Evolutionary conservation across 495 filamentous ascomycete species (phyloP), one percentile per base, ranked within the genome.

Genomic region (Neurospora sp.): DNA sequence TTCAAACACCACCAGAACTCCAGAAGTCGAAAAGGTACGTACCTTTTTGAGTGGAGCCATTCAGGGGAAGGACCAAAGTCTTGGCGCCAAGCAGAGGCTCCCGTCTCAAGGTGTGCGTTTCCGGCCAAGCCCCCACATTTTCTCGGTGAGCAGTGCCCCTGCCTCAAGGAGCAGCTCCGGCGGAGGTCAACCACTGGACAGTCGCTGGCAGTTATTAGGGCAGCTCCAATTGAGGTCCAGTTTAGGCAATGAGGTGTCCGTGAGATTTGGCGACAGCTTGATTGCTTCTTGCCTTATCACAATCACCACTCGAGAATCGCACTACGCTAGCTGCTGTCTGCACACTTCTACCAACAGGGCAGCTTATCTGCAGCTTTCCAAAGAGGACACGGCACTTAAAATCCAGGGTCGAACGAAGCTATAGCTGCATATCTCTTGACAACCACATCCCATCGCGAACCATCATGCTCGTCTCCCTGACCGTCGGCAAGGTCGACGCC

Each of bases 401-500:
- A 35, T 61, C 27, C 53, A 61, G 12, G 53, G 53, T 61, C 53
- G 53, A 61, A 61, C 53, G 53, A 61, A 61, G 53, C 53, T 35
- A 35, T 65, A 65, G 27, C 27, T 61, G 9, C 53, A 31, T 35
- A 65, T 37, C 22, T 27, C 27, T 18, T 14, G 5, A 6, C n/a
- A 27, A 4, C 12, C 20, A 61, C 22, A 65, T 65, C 27, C 14
- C 22, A 65, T 65, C 53, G 53, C 53, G 14, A 65, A 31, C 44
- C 53, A 65, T 65, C 53, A 99, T 98, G 96, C 85, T 99, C 76
- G 91, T 99, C 85, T 98, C 96, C 65, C 89, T 99, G 80, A 99
- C 96, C 59, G 96, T 99, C 80, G 96, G 96, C 84, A 99, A 99
- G 86, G 96, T 99, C 82, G 96, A 99, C 81, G 96, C 96, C 76